Conservation (phyloP, 2,329 filamentous ascomycete genomes). For the Venturia aucupariae region DNA sequence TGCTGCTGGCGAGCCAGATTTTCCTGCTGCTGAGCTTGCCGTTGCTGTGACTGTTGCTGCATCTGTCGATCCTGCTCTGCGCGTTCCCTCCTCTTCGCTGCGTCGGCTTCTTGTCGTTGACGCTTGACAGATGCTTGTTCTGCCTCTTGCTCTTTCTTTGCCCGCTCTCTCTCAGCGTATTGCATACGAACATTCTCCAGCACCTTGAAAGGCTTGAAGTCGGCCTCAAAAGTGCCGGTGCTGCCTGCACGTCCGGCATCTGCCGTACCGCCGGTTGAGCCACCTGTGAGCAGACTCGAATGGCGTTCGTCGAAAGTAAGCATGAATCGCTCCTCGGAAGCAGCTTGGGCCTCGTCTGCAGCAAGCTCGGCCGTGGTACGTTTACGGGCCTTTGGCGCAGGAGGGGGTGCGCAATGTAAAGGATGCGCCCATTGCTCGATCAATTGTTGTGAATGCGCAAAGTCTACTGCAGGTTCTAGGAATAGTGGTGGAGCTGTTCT, state of each 20-base stretch:
- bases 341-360: slow-evolving; percentile 84
- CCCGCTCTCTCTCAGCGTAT: slow-evolving; percentile 59
- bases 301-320: slow-evolving; percentile 81
- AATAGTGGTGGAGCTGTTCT: slow-evolving; percentile 66
- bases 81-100: slow-evolving; percentile 17
- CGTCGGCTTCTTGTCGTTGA: slow-evolving; percentile 21
- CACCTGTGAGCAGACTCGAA: slow-evolving; percentile 47
- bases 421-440: slow-evolving; percentile 67
- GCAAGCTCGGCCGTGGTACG: slow-evolving; percentile 90
- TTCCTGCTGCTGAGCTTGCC: slow-evolving; percentile 40
- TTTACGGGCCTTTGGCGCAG: slow-evolving; percentile 81
- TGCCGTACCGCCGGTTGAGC: slow-evolving; percentile 53
- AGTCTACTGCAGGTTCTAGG: slow-evolving; percentile 63
- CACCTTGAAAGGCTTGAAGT: slow-evolving; percentile 86
- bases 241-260: slow-evolving; percentile 48
- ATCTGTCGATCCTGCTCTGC: slow-evolving; percentile 18
- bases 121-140: slow-evolving; percentile 36
- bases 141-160: slow-evolving; percentile 42
- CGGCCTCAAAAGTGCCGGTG: slow-evolving; percentile 61
- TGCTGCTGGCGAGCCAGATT: slow-evolving; percentile 40
- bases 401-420: slow-evolving; percentile 65
- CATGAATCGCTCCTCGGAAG: slow-evolving; percentile 86
- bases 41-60: slow-evolving; percentile 24
- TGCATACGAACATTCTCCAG: slow-evolving; percentile 75
- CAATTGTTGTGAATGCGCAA: slow-evolving; percentile 60